Evolutionary conservation across 305 asterid species (phyloP).

Genomic region (Fraxinus dipetala): DNA sequence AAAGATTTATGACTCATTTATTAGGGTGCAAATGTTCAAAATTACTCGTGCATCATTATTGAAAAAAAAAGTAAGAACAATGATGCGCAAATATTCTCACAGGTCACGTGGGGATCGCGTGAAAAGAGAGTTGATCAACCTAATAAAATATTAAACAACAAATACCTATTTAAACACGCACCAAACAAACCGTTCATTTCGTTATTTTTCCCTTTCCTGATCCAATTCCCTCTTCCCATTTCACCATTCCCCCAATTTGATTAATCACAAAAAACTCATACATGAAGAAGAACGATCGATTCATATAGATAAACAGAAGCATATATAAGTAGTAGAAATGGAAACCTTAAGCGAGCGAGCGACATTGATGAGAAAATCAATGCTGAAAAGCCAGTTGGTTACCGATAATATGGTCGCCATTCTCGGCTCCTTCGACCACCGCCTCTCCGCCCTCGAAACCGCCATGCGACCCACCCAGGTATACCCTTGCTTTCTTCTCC

Average conservation of each 20-base stretch:
- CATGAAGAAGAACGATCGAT: constrained; percentile 9
- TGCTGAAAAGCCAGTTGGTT: constrained; percentile 69
- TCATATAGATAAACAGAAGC: constrained; percentile 2
- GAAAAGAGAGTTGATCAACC: constrained; percentile 5
- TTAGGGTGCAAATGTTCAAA: too few species aligned
- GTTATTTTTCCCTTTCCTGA: constrained; percentile 5
- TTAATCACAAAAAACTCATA: constrained; percentile 10
- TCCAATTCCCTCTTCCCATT: background rate
- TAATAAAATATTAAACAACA: background rate
- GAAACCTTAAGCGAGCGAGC: constrained; percentile 71
- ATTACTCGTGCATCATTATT: too few species aligned
- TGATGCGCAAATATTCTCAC: background rate
- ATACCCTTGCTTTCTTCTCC: constrained; percentile 7
- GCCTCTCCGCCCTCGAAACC: constrained; percentile 96
- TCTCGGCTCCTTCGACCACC: constrained; percentile 92
- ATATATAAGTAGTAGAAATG: constrained; percentile 37
- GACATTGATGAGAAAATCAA: constrained; percentile 60
- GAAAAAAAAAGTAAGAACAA: too few species aligned
- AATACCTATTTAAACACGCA: background rate
- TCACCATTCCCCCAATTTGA: background rate
- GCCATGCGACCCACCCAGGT: constrained; percentile 99
- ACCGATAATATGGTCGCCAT: constrained; percentile 80
- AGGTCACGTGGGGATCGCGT: constrained; percentile 18
- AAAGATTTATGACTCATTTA: too few species aligned
- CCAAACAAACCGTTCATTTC: background rate